Base-by-base conservation (phyloP, 345 rosid genomes). In the Sisymbrium irio region DNA sequence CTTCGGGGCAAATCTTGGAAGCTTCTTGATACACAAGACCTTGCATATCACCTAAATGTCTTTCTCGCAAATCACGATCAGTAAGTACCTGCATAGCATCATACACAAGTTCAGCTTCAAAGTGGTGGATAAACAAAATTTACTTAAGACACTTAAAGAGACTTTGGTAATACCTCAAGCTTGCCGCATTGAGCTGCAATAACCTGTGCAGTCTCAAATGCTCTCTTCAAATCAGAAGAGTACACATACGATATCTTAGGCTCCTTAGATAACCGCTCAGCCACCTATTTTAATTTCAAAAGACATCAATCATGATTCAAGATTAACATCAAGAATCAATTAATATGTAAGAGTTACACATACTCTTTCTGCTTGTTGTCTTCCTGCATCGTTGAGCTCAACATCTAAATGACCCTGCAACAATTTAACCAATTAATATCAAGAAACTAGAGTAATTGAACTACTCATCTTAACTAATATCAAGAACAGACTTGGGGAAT, bases 221-320 rank as follows among this genome's bases (percentile, higher is more conserved):
- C 98, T 77, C 96, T 87, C 74, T 91, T 91, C 75, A 93, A 79
- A 70, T 93, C 92, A 77, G 98, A 93, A 72, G 96, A 84, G 75
- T 91, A 93, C 0, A 93, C 78, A 39, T 72, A 83, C 58, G 91
- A 81, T 62, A 88, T 67, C 71, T 85, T 85, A 44, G 80, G 79
- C 72, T 87, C 98, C 69, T 74, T 75, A 18, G 90, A 81, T 42
- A 93, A 76, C 50, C 92, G 77, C 8, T 83, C 83, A 20, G 94
- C 97, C 49, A 88, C 91, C 96, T 93, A 73, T 20, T 11, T 42
- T 28, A 61, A 61, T 7, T n/a, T 28, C 35, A 28, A 56, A 30
- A 61, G 20, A 15, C 51, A 67, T 40, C 19, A 0, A 42, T 47
- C 45, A 54, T 50, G 25, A 45, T 40, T 33, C 61, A 62, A 56